A percentile compares a stretch with the other conserved stretches of the same genome.
These are phyloP conservation scores for Salix dunnii DNA, from an alignment of 345 rosid genomes.

Conservation along the genomic window DNA sequence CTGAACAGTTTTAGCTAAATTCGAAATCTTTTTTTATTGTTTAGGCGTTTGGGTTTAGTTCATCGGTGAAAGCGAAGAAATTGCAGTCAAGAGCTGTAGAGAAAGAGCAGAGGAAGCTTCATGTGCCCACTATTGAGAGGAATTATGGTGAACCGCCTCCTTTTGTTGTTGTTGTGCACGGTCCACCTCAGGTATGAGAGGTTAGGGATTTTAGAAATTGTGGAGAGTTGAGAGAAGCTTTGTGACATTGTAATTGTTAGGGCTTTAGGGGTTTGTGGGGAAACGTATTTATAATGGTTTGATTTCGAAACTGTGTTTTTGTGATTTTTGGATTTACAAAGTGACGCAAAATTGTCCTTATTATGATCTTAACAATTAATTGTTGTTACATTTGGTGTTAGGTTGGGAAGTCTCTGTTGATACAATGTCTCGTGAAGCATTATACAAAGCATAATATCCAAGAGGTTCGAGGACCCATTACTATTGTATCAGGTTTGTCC, in stretches of 20 bases:
- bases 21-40: background rate
- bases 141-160: constrained; percentile 81
- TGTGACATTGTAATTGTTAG: background rate
- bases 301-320: background rate
- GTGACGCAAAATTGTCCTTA: background rate
- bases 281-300: background rate
- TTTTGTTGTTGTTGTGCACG: constrained; percentile 83
- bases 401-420: constrained; percentile 92
- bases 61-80: constrained; percentile 61
- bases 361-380: background rate
- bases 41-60: constrained; percentile 68
- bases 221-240: too few species aligned
- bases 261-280: background rate
- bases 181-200: constrained; percentile 66
- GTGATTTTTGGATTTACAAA: background rate
- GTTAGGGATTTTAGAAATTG: background rate
- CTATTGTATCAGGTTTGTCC: constrained; percentile 68
- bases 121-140: constrained; percentile 69
- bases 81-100: constrained; percentile 65
- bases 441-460: constrained; percentile 76
- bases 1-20: background rate
- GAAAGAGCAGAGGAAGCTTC: constrained; percentile 83
- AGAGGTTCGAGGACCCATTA: constrained; percentile 83
- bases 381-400: constrained; percentile 15
- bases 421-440: constrained; percentile 75